Evolutionary conservation across 1,284 basidiomycete genomes (phyloP), one percentile per base, ranked within the genome.

Genomic region (Anthracocystis panici-leucophaei): DNA sequence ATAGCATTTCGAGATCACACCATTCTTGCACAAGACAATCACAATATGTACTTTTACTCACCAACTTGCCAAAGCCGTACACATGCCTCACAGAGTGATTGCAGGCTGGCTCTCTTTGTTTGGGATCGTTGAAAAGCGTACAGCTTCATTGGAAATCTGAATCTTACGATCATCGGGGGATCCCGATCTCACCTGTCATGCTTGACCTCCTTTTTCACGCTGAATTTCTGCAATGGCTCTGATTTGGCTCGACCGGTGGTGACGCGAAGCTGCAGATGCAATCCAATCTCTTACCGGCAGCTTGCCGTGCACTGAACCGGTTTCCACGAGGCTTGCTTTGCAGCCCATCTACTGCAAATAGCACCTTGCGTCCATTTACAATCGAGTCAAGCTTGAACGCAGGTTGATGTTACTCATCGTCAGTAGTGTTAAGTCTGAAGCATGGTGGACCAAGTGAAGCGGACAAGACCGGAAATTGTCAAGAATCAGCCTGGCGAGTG

Each of bases 381-480:
- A 33, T 33, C 35, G 35, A 38, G 31, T 33, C 31, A 10, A 33
- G 31, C 31, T 33, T 12, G 12, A 33, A 9, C 31, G 31, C 31
- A 33, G 10, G 12, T 27, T 27, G 31, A 9, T 16, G 12, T 21
- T 46, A 23, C 5, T 16, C 44, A 14, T 27, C 5, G 23, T 27
- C 44, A 7, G 27, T 12, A 23, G 44, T 27, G 23, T 3, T 46
- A 5, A 33, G 29, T 49, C 18, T 18, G n/a, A 20, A 33, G 8
- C n/a, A 27, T 12, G 49, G 9, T 7, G 12, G 4, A 31, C 12
- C 2, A 31, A 45, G 35, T 6, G 35, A 9, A 35, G 58, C 58
- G 65, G 65, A 61, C 44, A 57, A 57, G 58, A 35, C 46, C 65
- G 65, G 65, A 61, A 61, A 57, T 61, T 57, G 48, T 33, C 10